These are phyloP conservation scores for Quercus tomentella DNA, from an alignment of 331 rosid species.

Conservation along the genomic window DNA sequence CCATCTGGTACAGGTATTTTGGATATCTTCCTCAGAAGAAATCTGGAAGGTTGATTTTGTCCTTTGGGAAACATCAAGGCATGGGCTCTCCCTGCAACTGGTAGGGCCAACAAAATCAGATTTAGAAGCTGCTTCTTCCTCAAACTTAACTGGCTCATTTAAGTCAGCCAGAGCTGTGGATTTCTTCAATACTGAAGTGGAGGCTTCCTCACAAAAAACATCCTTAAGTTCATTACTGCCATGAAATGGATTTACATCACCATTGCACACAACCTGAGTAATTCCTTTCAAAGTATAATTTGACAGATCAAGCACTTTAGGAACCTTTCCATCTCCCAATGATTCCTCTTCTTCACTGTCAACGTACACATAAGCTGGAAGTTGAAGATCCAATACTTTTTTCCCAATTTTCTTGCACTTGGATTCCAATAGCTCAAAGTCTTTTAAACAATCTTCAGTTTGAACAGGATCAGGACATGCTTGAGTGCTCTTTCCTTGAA, in stretches of 20 bases:
- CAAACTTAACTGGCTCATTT: conserved; percentile 29
- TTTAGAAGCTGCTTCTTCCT: conserved; percentile 21
- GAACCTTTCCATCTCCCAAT: conserved; percentile 25
- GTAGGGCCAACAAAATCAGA: conserved; percentile 19
- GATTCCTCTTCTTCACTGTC: conserved; percentile 41
- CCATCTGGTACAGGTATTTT: conserved; percentile 16
- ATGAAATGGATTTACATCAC: conserved; percentile 24
- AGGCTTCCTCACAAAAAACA: not conserved
- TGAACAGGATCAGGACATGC: conserved; percentile 21
- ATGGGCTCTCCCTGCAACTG: conserved; percentile 9
- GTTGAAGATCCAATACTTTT: conserved; percentile 72
- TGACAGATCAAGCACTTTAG: conserved; percentile 28
- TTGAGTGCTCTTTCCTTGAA: conserved; percentile 33
- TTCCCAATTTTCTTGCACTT: conserved; percentile 51
- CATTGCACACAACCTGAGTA: conserved; percentile 29
- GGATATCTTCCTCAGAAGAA: conserved; percentile 22
- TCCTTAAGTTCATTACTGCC: conserved; percentile 14
- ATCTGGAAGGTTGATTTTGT: conserved; percentile 11
- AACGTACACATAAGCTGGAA: conserved; percentile 65
- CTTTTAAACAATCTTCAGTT: conserved; percentile 27
- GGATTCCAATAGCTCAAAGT: conserved; percentile 27
- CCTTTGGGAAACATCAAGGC: conserved; percentile 19
- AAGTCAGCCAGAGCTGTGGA: conserved; percentile 38
- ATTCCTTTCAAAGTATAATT: conserved; percentile 32
- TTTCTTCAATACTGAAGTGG: conserved; percentile 14